Base-by-base conservation (phyloP, 352 stramenopile genomes). In the Saprolegnia parasitica region DNA sequence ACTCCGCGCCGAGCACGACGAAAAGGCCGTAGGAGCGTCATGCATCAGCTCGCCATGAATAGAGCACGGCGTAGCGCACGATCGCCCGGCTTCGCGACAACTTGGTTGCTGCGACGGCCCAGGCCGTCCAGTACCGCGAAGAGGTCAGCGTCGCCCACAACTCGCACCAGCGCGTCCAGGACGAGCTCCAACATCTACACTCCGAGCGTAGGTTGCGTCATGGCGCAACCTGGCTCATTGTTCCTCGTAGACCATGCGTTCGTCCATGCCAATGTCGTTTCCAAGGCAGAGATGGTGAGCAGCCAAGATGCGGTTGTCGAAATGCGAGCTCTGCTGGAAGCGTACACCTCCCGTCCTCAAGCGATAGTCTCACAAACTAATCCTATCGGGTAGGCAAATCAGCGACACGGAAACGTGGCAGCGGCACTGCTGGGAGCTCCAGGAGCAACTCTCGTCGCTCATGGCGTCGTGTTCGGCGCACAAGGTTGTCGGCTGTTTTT, bases 361-460 rank as follows among this genome's bases (percentile, higher is more conserved):
- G n/a, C n/a, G n/a, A n/a, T n/a, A n/a, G n/a, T n/a, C n/a, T n/a
- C 40, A 55, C 13, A 46, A 15, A 26, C 13, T 55, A 8, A 55
- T 54, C 45, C 39, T 20, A 39, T 2, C 21, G 8, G 15, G 6
- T 55, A 90, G 84, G 56, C 84, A 91, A 77, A 80, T 90, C 46
- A 56, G 70, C 13, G 84, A 92, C 74, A 88, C 80, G 52, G 84
- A 92, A 58, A 87, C 83, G 42, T 92, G 84, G 82, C 84, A 92
- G 47, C 77, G 76, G 0, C 87, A 90, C 45, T 90, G 81, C 68
- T 92, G 84, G 84, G 84, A 89, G 37, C 68, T 92, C 0, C 81
- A 91, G 52, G 84, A 88, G 52, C 79, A 80, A 4, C 71, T 90
- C 5, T 78, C 87, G 29, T 77, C 86, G 52, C 78, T 79, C 6